These are phyloP conservation scores for Rhododendron molle DNA, from an alignment of 148 eudicot genomes.

Conservation along the genomic window DNA sequence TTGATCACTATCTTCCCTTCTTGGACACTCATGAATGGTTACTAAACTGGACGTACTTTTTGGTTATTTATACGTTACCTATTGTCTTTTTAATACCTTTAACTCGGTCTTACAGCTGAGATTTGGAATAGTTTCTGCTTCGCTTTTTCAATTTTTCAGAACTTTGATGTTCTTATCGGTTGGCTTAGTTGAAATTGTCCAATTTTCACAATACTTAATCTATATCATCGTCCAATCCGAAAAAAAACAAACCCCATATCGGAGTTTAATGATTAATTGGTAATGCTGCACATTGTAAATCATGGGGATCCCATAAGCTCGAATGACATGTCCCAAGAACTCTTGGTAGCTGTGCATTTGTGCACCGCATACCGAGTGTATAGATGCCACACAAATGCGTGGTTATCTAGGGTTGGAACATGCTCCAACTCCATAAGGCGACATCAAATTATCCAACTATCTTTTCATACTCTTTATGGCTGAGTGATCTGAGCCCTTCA, in stretches of 20 bases:
- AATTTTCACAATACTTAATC: not conserved
- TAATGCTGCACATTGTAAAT: not conserved
- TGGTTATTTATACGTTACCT: not conserved
- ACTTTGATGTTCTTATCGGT: not conserved
- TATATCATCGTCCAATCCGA: too few relatives aligned
- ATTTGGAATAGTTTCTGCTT: not conserved
- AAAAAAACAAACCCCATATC: not conserved
- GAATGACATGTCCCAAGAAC: not conserved
- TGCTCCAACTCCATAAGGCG: not conserved
- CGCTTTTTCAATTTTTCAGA: not conserved
- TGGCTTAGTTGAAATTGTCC: not conserved
- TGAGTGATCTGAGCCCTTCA: not conserved
- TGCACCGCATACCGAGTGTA: not conserved
- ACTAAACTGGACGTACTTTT: not conserved
- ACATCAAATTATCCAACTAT: not conserved
- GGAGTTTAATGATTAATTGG: not conserved
- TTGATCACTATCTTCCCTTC: not conserved
- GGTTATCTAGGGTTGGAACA: not conserved
- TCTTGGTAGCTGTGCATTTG: not conserved
- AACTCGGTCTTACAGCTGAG: not conserved
- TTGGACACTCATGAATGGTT: not conserved
- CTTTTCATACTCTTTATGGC: not conserved
- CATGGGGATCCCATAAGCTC: not conserved
- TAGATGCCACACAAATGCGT: not conserved
- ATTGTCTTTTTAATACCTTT: not conserved